These are phyloP conservation scores for Sclerotinia subarctica DNA, from an alignment of 2,329 filamentous ascomycete species.

Conservation along the genomic window DNA sequence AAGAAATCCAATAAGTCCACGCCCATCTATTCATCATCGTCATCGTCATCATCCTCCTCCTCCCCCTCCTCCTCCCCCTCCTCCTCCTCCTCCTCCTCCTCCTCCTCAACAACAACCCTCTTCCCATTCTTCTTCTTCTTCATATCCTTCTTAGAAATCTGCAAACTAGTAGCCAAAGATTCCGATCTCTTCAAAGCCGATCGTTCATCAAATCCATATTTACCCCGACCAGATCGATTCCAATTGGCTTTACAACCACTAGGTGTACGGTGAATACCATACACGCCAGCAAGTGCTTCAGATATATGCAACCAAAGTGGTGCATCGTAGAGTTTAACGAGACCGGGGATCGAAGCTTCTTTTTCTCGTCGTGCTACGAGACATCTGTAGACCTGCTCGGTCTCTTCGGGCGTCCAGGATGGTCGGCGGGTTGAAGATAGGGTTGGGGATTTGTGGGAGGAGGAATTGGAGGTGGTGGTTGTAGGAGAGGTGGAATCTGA, in stretches of 20 bases:
- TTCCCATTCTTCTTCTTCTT: neutral
- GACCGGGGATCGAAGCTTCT: neutral
- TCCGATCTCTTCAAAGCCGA: neutral
- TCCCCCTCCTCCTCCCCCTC: neutral
- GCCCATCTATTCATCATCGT: neutral
- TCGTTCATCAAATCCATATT: neutral
- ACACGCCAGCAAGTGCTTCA: neutral
- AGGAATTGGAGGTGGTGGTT: too few relatives aligned
- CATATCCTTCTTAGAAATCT: neutral
- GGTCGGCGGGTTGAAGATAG: neutral
- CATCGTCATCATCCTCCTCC: neutral
- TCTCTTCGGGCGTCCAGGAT: neutral
- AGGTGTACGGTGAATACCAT: neutral
- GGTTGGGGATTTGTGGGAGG: neutral
- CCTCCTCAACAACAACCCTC: neutral
- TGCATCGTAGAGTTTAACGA: neutral
- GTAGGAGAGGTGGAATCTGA: neutral
- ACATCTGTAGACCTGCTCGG: neutral
- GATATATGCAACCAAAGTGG: neutral
- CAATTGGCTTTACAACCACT: slow-evolving; percentile 7
- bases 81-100: neutral
- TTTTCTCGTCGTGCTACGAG: neutral
- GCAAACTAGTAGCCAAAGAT: slow-evolving; percentile 9
- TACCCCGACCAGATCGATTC: neutral
- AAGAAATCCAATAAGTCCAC: neutral